A percentile compares a stretch with the other conserved stretches of the same genome.
phyloP scores from a whole-genome alignment of 2,329 filamentous ascomycete genomes.

The Phaeosphaeriaceae sp. region DNA sequence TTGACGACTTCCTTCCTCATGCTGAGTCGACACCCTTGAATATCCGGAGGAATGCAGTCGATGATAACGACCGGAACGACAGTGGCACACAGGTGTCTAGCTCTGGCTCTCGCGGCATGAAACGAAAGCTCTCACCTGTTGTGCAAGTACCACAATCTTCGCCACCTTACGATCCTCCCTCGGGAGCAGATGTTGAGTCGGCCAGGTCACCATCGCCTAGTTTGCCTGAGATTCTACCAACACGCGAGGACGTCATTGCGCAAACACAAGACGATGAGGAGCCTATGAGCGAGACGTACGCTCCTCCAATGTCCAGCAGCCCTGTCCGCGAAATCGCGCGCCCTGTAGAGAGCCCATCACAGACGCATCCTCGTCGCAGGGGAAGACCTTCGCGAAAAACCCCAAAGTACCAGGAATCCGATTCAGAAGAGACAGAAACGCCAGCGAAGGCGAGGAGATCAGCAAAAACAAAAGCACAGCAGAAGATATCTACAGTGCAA shows the following conservation, averaged over 20 bases:
- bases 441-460: constrained; percentile 25
- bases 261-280: constrained; percentile 36
- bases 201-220: constrained; percentile 44
- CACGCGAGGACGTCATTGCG: constrained; percentile 23
- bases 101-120: constrained; percentile 45
- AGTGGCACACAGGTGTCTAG: constrained; percentile 40
- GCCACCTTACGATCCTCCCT: constrained; percentile 40
- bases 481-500: constrained; percentile 51
- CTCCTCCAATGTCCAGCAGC: constrained; percentile 54
- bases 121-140: constrained; percentile 47
- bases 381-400: constrained; percentile 21
- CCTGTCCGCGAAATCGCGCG: constrained; percentile 27
- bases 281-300: constrained; percentile 50
- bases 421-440: constrained; percentile 31
- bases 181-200: constrained; percentile 37
- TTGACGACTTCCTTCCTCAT: constrained; percentile 63
- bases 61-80: constrained; percentile 30
- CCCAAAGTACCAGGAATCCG: constrained; percentile 30
- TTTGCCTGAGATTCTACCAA: constrained; percentile 42
- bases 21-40: constrained; percentile 73
- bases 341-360: constrained; percentile 18
- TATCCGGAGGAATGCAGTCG: constrained; percentile 42
- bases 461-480: constrained; percentile 34
- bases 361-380: constrained; percentile 23
- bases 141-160: constrained; percentile 51